These are phyloP conservation scores for Populus tomentosa DNA, from an alignment of 441 rosid species.

Conservation along the genomic window DNA sequence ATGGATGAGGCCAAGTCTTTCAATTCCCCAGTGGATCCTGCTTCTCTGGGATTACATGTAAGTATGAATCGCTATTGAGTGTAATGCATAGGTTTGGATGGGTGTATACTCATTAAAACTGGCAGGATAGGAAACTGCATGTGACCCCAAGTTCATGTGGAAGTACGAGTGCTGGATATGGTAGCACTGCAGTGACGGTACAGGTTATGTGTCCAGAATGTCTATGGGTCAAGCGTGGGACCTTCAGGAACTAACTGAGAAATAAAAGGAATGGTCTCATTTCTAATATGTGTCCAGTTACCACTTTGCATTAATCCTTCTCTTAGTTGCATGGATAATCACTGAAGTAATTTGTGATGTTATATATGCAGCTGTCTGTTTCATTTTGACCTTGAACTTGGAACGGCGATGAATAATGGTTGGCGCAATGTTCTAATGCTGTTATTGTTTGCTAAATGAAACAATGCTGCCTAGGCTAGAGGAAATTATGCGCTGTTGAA, in stretches of 20 bases:
- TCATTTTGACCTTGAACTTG: background rate
- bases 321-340: background rate
- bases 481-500: no score
- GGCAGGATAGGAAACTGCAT: background rate
- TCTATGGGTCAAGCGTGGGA: background rate
- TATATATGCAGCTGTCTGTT: no score
- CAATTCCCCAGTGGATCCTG: constrained; percentile 45
- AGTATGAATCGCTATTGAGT: constrained; percentile 16
- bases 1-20: constrained; percentile 58
- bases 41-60: constrained; percentile 46
- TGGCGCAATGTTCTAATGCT: background rate
- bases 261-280: background rate
- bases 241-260: background rate
- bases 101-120: background rate
- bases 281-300: background rate
- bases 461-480: background rate
- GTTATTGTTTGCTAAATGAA: background rate
- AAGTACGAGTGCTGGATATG: background rate
- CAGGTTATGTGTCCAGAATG: no score
- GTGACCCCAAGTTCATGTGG: background rate
- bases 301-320: background rate
- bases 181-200: no score
- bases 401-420: background rate
- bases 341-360: background rate
- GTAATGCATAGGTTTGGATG: background rate